phyloP scores from a whole-genome alignment of 768 basidiomycete species.

The Heimioporus sp. region DNA sequence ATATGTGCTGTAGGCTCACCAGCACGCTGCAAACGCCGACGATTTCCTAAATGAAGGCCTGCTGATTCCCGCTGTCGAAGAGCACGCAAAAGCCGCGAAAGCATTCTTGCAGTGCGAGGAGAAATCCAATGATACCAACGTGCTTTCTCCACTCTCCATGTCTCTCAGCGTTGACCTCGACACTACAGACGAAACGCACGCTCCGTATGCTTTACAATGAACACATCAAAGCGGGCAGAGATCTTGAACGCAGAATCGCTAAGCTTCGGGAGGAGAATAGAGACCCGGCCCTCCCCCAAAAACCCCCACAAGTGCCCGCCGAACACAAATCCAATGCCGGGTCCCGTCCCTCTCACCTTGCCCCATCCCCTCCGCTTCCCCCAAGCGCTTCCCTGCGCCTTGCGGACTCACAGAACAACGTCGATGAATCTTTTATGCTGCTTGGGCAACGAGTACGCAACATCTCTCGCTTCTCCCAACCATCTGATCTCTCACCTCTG shows the following conservation, averaged over 20 bases:
- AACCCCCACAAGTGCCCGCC: slow-evolving; percentile 26
- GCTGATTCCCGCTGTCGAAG: slow-evolving; percentile 68
- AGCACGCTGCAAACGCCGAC: slow-evolving; percentile 79
- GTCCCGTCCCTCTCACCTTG: slow-evolving; percentile 25
- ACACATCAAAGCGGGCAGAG: slow-evolving; percentile 67
- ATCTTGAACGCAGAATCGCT: slow-evolving; percentile 67
- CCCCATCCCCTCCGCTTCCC: slow-evolving; percentile 47
- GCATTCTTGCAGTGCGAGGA: slow-evolving; percentile 74
- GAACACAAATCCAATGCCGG: slow-evolving; percentile 19
- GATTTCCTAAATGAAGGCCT: slow-evolving; percentile 65
- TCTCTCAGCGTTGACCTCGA: slow-evolving; percentile 8
- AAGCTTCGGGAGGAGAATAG: slow-evolving; percentile 75
- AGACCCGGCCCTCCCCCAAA: slow-evolving; percentile 74
- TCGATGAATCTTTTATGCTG: slow-evolving; percentile 89
- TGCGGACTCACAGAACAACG: slow-evolving; percentile 59
- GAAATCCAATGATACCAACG: slow-evolving; percentile 70
- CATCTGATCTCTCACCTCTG: background rate
- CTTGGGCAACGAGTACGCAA: slow-evolving; percentile 67
- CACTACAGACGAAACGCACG: slow-evolving; percentile 68
- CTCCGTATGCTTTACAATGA: slow-evolving; percentile 74
- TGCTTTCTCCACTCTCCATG: slow-evolving; percentile 32
- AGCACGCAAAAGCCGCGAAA: slow-evolving; percentile 74
- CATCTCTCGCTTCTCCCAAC: background rate
- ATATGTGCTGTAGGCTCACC: slow-evolving; percentile 59
- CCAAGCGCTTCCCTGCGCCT: slow-evolving; percentile 32